These are phyloP conservation scores for Massarina eburnea DNA, from an alignment of 2,329 filamentous ascomycete genomes.

Conservation along the genomic window DNA sequence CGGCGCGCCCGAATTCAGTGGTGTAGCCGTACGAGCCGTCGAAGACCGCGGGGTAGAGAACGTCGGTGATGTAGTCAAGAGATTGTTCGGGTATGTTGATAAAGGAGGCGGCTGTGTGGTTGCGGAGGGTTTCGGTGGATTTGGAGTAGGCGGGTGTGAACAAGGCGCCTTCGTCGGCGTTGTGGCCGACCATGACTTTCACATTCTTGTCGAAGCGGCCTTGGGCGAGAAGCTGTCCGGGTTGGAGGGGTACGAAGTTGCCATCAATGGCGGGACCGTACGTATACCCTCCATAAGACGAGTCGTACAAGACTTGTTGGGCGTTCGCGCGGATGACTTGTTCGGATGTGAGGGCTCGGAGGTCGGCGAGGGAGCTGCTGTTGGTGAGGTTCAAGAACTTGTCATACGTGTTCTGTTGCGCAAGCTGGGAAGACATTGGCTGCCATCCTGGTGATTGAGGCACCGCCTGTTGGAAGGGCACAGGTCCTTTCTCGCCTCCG, in stretches of 20 bases:
- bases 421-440: constrained; percentile 23
- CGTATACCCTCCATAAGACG: constrained; percentile 35
- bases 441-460: constrained; percentile 46
- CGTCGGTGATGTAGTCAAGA: constrained; percentile 46
- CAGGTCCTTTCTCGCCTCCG: constrained; percentile 41
- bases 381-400: constrained; percentile 36
- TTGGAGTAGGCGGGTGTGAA: constrained; percentile 46
- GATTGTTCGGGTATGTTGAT: constrained; percentile 32
- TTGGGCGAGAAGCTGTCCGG: constrained; percentile 38
- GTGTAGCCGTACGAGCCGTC: constrained; percentile 52
- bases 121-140: constrained; percentile 31
- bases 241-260: constrained; percentile 32
- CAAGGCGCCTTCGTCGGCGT: constrained; percentile 48
- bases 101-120: constrained; percentile 26
- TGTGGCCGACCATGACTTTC: constrained; percentile 45
- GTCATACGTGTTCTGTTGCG: constrained; percentile 34
- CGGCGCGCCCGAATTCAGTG: constrained; percentile 46
- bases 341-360: constrained; percentile 33
- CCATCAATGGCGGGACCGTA: constrained; percentile 42
- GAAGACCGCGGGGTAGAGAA: constrained; percentile 55
- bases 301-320: constrained; percentile 32
- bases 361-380: constrained; percentile 35
- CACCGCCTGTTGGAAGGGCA: constrained; percentile 42
- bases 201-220: constrained; percentile 41
- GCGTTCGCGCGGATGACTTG: constrained; percentile 38